phyloP scores from a whole-genome alignment of 306 rosid species.

The Corylus heterophylla region DNA sequence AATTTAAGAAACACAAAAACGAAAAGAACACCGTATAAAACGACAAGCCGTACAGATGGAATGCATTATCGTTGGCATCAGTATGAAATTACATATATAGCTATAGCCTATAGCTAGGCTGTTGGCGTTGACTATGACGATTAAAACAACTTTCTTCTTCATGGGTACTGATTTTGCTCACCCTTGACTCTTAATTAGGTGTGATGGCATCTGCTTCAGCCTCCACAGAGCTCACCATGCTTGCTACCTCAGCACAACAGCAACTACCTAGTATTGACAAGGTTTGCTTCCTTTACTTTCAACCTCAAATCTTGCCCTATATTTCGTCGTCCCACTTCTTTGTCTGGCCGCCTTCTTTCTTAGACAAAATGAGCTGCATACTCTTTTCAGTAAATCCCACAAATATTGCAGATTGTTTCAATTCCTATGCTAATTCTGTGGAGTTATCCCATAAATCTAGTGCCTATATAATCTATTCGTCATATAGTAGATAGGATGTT shows the following conservation, averaged over 20 bases:
- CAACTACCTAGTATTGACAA: background rate
- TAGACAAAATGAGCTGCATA: background rate
- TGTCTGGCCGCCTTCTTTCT: background rate
- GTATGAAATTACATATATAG: too few relatives aligned
- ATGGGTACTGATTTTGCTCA: background rate
- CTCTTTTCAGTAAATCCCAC: background rate
- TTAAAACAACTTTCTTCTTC: too few relatives aligned
- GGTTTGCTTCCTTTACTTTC: conserved; percentile 5
- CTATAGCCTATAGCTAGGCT: background rate
- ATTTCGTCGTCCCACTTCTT: background rate
- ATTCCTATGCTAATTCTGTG: too few relatives aligned
- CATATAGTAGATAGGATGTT: too few relatives aligned
- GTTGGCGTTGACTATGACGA: background rate
- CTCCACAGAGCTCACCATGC: background rate
- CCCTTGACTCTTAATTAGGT: too few relatives aligned
- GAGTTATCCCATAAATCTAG: too few relatives aligned
- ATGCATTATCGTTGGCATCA: too few relatives aligned
- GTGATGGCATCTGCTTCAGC: conserved; percentile 6
- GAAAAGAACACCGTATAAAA: background rate
- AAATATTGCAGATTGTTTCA: background rate
- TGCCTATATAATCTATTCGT: too few relatives aligned
- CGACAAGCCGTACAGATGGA: background rate
- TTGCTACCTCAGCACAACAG: conserved; percentile 6
- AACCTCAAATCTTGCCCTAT: background rate
- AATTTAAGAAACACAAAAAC: too few relatives aligned